Evolutionary conservation across 352 stramenopile genomes (phyloP).

Genomic region (Pythium folliculosum): DNA sequence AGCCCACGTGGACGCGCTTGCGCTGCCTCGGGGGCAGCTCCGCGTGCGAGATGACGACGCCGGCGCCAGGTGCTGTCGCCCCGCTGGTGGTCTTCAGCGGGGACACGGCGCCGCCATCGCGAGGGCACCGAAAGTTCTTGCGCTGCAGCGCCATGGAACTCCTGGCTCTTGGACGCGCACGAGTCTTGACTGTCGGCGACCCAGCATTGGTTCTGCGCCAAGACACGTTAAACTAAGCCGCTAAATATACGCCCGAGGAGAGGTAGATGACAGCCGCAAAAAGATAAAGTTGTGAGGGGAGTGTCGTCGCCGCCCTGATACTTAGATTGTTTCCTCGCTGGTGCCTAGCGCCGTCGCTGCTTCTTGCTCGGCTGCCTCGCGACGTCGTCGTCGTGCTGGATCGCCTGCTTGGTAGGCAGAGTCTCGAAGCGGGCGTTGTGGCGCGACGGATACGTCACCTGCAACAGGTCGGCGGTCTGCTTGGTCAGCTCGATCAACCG

Average conservation of each 20-base stretch:
- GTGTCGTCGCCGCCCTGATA: conserved; percentile 10
- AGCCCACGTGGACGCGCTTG: conserved; percentile 75
- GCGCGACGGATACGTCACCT: conserved; percentile 51
- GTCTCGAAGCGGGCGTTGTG: conserved; percentile 14
- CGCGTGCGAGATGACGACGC: conserved; percentile 39
- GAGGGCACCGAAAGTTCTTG: conserved; percentile 63
- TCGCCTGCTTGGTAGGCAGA: no score
- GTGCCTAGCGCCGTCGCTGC: conserved; percentile 14
- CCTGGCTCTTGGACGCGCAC: neutral
- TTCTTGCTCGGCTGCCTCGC: conserved; percentile 17
- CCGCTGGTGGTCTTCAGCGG: conserved; percentile 16
- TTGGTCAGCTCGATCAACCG: conserved; percentile 50
- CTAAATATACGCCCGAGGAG: neutral
- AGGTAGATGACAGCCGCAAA: neutral
- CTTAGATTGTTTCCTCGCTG: conserved; percentile 15
- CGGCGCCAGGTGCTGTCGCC: neutral
- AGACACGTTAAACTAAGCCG: no score
- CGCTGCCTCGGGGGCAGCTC: conserved; percentile 56
- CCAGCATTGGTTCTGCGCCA: no score
- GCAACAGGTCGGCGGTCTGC: conserved; percentile 47
- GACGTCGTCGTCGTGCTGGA: neutral
- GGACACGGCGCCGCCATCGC: conserved; percentile 22
- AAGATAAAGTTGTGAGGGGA: neutral
- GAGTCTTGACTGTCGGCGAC: no score
- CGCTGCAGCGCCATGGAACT: conserved; percentile 44